A percentile compares a stretch with the other conserved stretches of the same genome.
These are phyloP conservation scores for Anthracocystis panici-leucophaei DNA, from an alignment of 1,284 basidiomycete species.

Conservation along the genomic window DNA sequence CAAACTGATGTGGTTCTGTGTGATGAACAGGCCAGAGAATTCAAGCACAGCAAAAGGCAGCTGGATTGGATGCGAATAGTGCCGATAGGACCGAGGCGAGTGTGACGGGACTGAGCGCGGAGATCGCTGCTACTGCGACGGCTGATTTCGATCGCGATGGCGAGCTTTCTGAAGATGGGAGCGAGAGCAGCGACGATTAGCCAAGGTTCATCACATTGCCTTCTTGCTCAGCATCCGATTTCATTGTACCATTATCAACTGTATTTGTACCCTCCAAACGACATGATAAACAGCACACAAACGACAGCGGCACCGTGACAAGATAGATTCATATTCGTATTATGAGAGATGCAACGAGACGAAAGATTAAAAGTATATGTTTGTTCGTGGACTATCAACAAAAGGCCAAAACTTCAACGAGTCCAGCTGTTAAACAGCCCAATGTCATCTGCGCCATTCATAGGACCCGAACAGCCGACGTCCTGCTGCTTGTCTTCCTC, in stretches of 20 bases:
- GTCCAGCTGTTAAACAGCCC: constrained; percentile 62
- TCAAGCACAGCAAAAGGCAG: constrained; percentile 40
- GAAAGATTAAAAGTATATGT: too few relatives aligned
- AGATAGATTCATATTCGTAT: background rate
- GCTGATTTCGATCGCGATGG: constrained; percentile 11
- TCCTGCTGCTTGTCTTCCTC: constrained; percentile 51
- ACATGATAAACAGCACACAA: background rate
- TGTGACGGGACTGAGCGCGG: constrained; percentile 29
- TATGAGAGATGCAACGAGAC: background rate
- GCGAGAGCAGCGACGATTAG: constrained; percentile 16
- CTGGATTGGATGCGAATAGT: constrained; percentile 21
- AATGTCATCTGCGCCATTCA: constrained; percentile 68
- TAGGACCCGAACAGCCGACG: constrained; percentile 62
- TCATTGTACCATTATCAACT: background rate
- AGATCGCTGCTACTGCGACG: constrained; percentile 43
- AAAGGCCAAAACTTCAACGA: constrained; percentile 20
- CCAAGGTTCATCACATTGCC: background rate
- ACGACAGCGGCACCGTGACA: background rate
- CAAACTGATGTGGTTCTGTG: background rate
- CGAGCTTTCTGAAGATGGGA: constrained; percentile 12
- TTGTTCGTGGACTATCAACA: background rate
- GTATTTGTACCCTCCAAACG: constrained; percentile 2
- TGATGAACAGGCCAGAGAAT: constrained; percentile 31
- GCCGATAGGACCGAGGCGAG: constrained; percentile 15
- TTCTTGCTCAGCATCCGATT: too few relatives aligned